Evolutionary conservation across 116 monocot species (phyloP), one percentile per base, ranked within the genome.

Genomic region (Posidonia oceanica): DNA sequence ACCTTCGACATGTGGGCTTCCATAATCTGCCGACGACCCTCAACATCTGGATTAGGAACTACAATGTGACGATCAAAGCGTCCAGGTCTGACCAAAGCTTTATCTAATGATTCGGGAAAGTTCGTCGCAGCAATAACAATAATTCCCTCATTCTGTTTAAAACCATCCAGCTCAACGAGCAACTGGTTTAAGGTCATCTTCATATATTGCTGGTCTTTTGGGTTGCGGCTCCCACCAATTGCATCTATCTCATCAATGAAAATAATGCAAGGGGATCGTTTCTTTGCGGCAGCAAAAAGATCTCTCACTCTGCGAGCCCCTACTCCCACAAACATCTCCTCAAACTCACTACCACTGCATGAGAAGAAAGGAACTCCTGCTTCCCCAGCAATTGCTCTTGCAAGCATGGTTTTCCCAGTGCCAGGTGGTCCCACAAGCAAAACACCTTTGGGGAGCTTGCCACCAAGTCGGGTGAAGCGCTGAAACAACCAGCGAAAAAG

Each of bases 1-100:
- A 96, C 96, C 96, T 97, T 97, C 36, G 89, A 87, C 97, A 97
- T 97, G 81, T 97, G 97, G 52, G 85, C 72, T 74, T 92, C 97
- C 69, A 97, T 52, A 61, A 97, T 97, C 67, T 94, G 93, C 36
- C 89, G 71, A 42, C 93, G 80, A 21, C 93, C 93, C 68, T 89
- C 89, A 67, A 94, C 89, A 80, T 94, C 93, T 60, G 93, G 93
- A 74, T 89, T 89, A 44, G 93, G 93, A 44, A 94, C 93, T 63
- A 89, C 89, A 79, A 94, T 87, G 73, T 94, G 84, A 12, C 89
- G 89, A 44, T 94, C 93, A 78, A 94, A 94, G n/a, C 93, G 89
- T 39, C 93, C 93, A 65, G 93, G 93, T 38, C 93, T 76, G 23
- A 94, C 87, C 61, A 94, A 77, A 58, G 93, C 93, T 75, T 88